A percentile compares a stretch with the other conserved stretches of the same genome.
Conservation (phyloP, 805 yeast species). For the Metschnikowia reukaufii region DNA sequence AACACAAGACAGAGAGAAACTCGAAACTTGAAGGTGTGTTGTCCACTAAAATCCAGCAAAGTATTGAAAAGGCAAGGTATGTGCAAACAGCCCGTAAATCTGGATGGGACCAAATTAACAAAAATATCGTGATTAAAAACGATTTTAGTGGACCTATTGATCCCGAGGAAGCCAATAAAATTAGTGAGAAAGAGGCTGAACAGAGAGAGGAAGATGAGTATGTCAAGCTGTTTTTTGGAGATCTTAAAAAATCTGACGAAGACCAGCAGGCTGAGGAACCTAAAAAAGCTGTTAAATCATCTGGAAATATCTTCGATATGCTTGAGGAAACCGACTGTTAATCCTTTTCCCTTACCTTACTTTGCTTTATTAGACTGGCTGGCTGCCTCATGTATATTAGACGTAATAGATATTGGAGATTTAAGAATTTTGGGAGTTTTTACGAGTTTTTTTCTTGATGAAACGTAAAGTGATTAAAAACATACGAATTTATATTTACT, state of each 20-base stretch:
- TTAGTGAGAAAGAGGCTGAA: conserved; percentile 27
- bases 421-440: background rate
- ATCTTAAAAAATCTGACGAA: conserved; percentile 1
- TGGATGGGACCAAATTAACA: conserved; percentile 71
- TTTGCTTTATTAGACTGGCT: background rate
- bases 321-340: conserved; percentile 36
- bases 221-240: conserved; percentile 31
- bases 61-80: conserved; percentile 61
- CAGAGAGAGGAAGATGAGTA: conserved; percentile 38
- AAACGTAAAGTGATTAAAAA: too few species aligned
- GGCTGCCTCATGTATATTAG: conserved; percentile 1
- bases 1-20: conserved; percentile 47
- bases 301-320: conserved; percentile 33
- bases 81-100: conserved; percentile 64
- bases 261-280: conserved; percentile 13
- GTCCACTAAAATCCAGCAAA: conserved; percentile 61
- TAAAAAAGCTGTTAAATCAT: background rate
- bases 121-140: conserved; percentile 37
- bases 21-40: conserved; percentile 54
- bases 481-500: too few species aligned
- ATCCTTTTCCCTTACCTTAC: background rate
- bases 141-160: conserved; percentile 7
- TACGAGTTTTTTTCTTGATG: too few species aligned
- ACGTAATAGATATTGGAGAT: background rate
- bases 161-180: conserved; percentile 8